A percentile compares a stretch with the other conserved stretches of the same genome.
Evolutionary conservation across 768 basidiomycete species (phyloP).

Genomic region (Cytidiella melzeri): DNA sequence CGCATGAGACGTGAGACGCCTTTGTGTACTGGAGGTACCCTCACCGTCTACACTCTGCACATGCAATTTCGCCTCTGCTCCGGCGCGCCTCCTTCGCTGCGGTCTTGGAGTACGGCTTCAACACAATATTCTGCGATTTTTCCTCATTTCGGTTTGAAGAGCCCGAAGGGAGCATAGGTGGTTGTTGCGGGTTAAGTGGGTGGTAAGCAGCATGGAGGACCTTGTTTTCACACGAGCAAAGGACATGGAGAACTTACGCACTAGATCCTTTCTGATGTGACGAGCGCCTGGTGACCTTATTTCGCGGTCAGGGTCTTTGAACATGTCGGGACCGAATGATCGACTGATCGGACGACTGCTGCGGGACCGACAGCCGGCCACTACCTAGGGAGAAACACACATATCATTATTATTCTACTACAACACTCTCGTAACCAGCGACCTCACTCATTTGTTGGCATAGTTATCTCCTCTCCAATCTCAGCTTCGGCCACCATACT

Average conservation of each 20-base stretch:
- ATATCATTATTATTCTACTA: not conserved
- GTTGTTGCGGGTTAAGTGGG: not conserved
- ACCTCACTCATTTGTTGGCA: not conserved
- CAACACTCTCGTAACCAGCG: not conserved
- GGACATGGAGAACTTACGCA: not conserved
- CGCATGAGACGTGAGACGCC: not conserved
- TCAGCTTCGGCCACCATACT: not conserved
- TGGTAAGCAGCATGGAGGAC: slow-evolving; percentile 1
- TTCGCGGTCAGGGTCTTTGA: no score
- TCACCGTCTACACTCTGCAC: slow-evolving; percentile 28
- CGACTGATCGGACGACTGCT: no score
- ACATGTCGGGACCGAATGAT: no score
- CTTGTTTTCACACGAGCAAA: not conserved
- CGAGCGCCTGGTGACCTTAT: no score
- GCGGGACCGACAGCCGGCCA: no score
- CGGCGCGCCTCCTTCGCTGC: slow-evolving; percentile 21
- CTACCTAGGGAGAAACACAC: no score
- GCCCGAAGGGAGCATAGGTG: slow-evolving; percentile 6
- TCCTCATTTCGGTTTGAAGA: slow-evolving; percentile 8
- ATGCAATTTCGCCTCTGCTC: slow-evolving; percentile 24
- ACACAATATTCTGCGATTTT: not conserved
- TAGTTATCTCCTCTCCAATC: not conserved
- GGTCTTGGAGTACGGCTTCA: slow-evolving; percentile 9
- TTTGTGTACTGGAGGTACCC: slow-evolving; percentile 2
- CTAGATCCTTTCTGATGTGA: not conserved